Conservation (phyloP, 1,284 basidiomycete genomes). For the Phlebopus sp. region DNA sequence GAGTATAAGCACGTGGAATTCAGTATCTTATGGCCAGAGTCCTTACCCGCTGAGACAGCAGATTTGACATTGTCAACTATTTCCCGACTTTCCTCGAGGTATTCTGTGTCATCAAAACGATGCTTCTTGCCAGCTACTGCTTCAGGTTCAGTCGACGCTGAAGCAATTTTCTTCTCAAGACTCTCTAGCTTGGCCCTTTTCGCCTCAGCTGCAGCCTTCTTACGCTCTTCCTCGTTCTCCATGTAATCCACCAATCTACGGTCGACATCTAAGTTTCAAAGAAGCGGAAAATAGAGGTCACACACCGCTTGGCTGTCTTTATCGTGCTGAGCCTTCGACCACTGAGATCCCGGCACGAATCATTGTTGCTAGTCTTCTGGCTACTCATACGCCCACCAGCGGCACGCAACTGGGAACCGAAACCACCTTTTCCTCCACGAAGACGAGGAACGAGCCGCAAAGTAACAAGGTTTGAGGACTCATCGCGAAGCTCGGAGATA, state of each 20-base stretch:
- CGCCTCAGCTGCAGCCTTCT: conserved; percentile 76
- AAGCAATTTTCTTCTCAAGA: conserved; percentile 76
- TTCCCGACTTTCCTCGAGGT: conserved; percentile 88
- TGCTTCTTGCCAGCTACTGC: conserved; percentile 75
- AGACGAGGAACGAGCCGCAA: conserved; percentile 70
- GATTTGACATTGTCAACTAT: conserved; percentile 91
- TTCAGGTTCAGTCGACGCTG: conserved; percentile 40
- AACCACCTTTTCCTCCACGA: conserved; percentile 94
- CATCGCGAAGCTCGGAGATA: conserved; percentile 44
- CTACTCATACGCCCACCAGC: conserved; percentile 97
- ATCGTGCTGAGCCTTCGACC: conserved; percentile 90
- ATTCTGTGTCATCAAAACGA: conserved; percentile 90
- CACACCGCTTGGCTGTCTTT: conserved; percentile 92
- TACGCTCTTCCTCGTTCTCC: conserved; percentile 79
- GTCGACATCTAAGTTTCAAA: conserved; percentile 9
- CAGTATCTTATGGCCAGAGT: background rate
- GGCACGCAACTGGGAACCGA: conserved; percentile 93
- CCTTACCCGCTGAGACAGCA: conserved; percentile 78
- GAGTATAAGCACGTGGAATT: conserved; percentile 11
- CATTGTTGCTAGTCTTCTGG: conserved; percentile 93
- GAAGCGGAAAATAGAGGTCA: conserved; percentile 1
- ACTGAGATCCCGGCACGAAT: conserved; percentile 91
- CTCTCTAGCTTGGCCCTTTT: conserved; percentile 85
- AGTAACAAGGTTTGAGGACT: conserved; percentile 46
- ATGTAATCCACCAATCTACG: conserved; percentile 85